Evolutionary conservation across 345 rosid genomes (phyloP), one percentile per base, ranked within the genome.

Genomic region (Kandelia obovata): DNA sequence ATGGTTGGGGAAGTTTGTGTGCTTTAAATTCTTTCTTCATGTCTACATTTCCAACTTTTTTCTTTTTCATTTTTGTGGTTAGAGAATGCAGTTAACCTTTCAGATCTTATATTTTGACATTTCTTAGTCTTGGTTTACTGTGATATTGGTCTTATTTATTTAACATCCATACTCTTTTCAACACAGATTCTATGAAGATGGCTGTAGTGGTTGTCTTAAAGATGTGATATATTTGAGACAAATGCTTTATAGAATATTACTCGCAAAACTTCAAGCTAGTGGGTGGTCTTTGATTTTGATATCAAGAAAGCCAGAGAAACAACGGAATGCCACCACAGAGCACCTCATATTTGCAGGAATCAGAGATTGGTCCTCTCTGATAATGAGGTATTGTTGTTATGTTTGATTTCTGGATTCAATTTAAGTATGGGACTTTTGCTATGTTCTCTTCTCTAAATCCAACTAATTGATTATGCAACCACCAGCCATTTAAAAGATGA

Each of bases 201-300:
- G 77, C 47, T 73, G 32, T 69, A 56, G 25, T 23, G 80, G 47
- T 60, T 79, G 79, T 71, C 73, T 74, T 55, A 77, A 85, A 75
- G 86, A 81, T 72, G 86, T 78, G 60, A 77, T 70, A 62, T 71
- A 72, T 52, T 72, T 78, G 78, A 85, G 66, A 78, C 79, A 80
- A 52, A 72, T 28, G 51, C 77, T 69, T 58, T 55, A 58, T 23
- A 66, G 84, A 64, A 75, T 73, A 62, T 71, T 89, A 75, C 91
- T 85, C 64, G 49, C 1, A 19, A 74, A 84, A 72, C 85, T 90
- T 70, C 82, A 78, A 75, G 80, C 81, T 27, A 77, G 78, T 49
- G 89, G 92, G 46, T 93, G 85, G 89, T 60, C 85, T 46, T 72
- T 89, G 84, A 76, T 84, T 73, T 68, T 91, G 67, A 53, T 87